Evolutionary conservation across 768 basidiomycete species (phyloP), one percentile per base, ranked within the genome.

Genomic region (Boletus subcaerulescens): DNA sequence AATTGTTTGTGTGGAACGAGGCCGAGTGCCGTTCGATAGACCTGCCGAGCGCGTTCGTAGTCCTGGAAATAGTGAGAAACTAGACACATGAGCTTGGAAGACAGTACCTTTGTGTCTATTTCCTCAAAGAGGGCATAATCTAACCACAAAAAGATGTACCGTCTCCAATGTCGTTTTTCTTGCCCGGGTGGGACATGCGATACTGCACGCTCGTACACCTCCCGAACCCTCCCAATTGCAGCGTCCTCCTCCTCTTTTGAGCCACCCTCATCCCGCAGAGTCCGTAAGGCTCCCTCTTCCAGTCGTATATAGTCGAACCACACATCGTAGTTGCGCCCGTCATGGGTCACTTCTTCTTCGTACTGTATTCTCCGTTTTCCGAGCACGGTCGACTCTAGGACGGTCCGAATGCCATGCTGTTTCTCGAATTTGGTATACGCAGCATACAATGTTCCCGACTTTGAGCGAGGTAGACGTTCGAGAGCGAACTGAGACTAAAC

Each of bases 301-400:
- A 99, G 69, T 17, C 95, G 81, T 20, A 93, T 83, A 62, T 96
- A 96, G 65, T 98, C 97, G 66, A 99, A 98, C 97, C 97, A 99
- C 0, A 89, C 87, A 70, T 98, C 97, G 67, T 98, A 99, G 69
- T 98, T 98, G 41, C 88, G 84, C 1, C 92, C 87, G 59, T 98
- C 93, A 53, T 96, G 89, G 11, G 85, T 70, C 3, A 98, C 73
- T 72, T 99, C 97, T 59, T 99, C 97, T 68, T 99, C 97, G 65
- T 99, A 98, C 64, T 98, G 94, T 53, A 99, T 98, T 38, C 97
- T 83, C n/a, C 97, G 86, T 71, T 98, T 99, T 32, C 95, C 95
- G 0, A 98, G 81, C 0, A 99, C 96, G 8, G 97, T 99, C 39
- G 85, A 82, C 70, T 98, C 96, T 24, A 99, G 83, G 0, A 92